Conservation (phyloP, 2,329 filamentous ascomycete species). For the Colletotrichum orchidophilum region DNA sequence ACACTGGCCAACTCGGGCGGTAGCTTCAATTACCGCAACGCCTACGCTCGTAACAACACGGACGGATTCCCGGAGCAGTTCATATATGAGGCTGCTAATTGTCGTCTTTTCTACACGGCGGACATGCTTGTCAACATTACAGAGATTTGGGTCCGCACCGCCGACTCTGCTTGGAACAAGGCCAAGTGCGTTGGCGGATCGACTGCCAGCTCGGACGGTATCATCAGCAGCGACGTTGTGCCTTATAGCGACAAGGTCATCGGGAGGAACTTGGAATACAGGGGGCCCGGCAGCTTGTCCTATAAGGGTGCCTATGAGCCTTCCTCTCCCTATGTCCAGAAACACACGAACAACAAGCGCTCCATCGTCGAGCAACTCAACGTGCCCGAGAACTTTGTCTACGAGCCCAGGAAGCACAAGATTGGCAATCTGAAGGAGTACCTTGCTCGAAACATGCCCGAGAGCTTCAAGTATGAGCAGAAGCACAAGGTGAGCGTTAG, state of each 20-base stretch:
- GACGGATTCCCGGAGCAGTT: constrained; percentile 62
- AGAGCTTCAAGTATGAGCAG: background rate
- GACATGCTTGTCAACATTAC: constrained; percentile 57
- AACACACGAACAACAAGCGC: background rate
- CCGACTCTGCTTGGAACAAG: constrained; percentile 47
- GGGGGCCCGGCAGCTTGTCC: constrained; percentile 23
- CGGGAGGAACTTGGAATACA: constrained; percentile 12
- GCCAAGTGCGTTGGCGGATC: constrained; percentile 41
- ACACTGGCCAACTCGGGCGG: constrained; percentile 53
- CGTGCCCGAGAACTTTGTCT: constrained; percentile 1
- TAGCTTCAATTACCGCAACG: constrained; percentile 54
- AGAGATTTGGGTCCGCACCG: constrained; percentile 57
- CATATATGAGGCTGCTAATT: constrained; percentile 65
- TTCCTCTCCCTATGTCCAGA: background rate
- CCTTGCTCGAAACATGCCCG: background rate
- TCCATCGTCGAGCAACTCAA: background rate
- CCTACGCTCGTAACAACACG: constrained; percentile 36
- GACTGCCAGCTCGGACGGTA: constrained; percentile 21
- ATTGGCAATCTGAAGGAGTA: constrained; percentile 2
- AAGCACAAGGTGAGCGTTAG: background rate
- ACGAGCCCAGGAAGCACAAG: background rate
- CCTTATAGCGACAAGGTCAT: constrained; percentile 10
- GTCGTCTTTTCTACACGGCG: constrained; percentile 64
- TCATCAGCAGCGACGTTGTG: constrained; percentile 19
- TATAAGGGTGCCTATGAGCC: constrained; percentile 20